Evolutionary conservation across 2,329 filamentous ascomycete genomes (phyloP).

Genomic region (Fusarium domesticum): DNA sequence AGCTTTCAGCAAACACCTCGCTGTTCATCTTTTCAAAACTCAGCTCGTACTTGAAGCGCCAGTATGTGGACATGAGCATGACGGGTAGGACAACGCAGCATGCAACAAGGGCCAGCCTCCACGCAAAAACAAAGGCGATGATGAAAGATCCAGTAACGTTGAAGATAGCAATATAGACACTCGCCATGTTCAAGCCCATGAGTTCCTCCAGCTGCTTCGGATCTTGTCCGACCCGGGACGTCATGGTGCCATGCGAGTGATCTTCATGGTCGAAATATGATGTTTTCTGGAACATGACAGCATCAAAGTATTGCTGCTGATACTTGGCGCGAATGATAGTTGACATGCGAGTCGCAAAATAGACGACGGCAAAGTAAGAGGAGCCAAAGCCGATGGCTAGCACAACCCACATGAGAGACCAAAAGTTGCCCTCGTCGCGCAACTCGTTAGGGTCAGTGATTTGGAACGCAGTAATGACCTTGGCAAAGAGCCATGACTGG

Average conservation of each 20-base stretch:
- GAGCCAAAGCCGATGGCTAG: slow-evolving; percentile 53
- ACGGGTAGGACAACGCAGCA: slow-evolving; percentile 58
- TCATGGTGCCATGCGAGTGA: slow-evolving; percentile 59
- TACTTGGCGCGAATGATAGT: slow-evolving; percentile 51
- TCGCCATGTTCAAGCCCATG: slow-evolving; percentile 60
- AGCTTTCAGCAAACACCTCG: slow-evolving; percentile 66
- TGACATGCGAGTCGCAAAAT: slow-evolving; percentile 44
- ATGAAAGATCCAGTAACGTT: slow-evolving; percentile 61
- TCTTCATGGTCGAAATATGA: slow-evolving; percentile 60
- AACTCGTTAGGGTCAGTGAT: slow-evolving; percentile 33
- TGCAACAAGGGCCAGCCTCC: slow-evolving; percentile 71
- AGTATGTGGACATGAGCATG: slow-evolving; percentile 46
- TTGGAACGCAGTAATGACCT: slow-evolving; percentile 52
- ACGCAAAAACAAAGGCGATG: slow-evolving; percentile 69
- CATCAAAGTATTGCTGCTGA: slow-evolving; percentile 58
- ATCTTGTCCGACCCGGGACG: slow-evolving; percentile 54
- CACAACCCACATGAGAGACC: slow-evolving; percentile 63
- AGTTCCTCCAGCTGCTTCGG: slow-evolving; percentile 61
- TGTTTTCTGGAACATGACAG: slow-evolving; percentile 57
- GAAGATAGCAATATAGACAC: slow-evolving; percentile 61
- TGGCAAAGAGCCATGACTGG: slow-evolving; percentile 55
- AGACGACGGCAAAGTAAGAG: slow-evolving; percentile 46
- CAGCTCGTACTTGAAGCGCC: slow-evolving; percentile 56
- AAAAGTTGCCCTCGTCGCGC: slow-evolving; percentile 51
- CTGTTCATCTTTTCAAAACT: slow-evolving; percentile 67